Percentiles rank a stretch among this genome's conserved stretches.
These are phyloP conservation scores for Takakia lepidozioides DNA, from an alignment of 225 moss, liverwort and hornwort genomes.

Conservation along the genomic window DNA sequence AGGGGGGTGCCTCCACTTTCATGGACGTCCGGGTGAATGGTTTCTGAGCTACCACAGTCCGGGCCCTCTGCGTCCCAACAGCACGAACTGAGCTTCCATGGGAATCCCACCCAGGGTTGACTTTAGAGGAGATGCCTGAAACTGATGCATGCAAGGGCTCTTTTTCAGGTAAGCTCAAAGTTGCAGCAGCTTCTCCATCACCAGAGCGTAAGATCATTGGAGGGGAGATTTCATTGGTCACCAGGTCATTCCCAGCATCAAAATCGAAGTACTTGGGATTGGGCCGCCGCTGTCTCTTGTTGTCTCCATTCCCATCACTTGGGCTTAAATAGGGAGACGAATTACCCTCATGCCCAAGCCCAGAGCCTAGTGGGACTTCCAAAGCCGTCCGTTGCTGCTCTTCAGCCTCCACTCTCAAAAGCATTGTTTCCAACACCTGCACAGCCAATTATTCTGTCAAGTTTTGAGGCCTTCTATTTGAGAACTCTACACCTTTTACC, in stretches of 20 bases:
- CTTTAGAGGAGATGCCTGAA: slow-evolving; percentile 27
- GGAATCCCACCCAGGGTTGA: slow-evolving; percentile 43
- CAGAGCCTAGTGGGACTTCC: slow-evolving; percentile 42
- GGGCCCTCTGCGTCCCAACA: slow-evolving; percentile 48
- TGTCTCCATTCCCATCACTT: slow-evolving; percentile 51
- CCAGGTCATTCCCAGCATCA: slow-evolving; percentile 39
- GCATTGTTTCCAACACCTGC: slow-evolving; percentile 88
- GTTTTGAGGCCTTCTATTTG: background rate
- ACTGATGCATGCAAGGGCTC: slow-evolving; percentile 23
- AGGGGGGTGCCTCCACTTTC: slow-evolving; percentile 22
- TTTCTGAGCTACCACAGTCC: slow-evolving; percentile 46
- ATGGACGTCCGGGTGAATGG: slow-evolving; percentile 33
- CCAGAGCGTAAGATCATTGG: slow-evolving; percentile 34
- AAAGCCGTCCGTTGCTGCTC: slow-evolving; percentile 44
- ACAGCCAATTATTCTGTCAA: slow-evolving; percentile 3
- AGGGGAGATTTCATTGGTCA: slow-evolving; percentile 3
- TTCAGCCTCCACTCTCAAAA: slow-evolving; percentile 53
- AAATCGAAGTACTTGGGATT: slow-evolving; percentile 94
- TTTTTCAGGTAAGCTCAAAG: slow-evolving; percentile 4
- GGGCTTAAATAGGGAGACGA: slow-evolving; percentile 32
- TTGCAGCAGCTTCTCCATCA: slow-evolving; percentile 32
- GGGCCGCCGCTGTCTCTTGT: slow-evolving; percentile 86
- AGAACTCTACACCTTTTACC: background rate
- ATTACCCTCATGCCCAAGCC: slow-evolving; percentile 37
- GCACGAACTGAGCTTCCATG: slow-evolving; percentile 42